Base-by-base conservation (phyloP, 306 rosid species). In the Gastrolobium villosum region DNA sequence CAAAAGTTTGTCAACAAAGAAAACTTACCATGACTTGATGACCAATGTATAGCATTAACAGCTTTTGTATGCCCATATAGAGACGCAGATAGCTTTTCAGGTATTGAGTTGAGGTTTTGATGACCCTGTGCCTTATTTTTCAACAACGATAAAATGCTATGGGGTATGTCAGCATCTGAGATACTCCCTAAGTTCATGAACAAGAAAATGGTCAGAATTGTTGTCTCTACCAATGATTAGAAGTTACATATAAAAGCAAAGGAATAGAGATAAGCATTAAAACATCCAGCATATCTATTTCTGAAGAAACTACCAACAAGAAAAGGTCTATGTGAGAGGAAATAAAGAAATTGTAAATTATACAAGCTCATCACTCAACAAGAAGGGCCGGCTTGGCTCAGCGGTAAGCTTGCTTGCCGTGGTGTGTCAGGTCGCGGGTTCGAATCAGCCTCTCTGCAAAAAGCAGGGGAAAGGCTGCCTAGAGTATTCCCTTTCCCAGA, bases 11-110 rank as follows among this genome's bases (percentile, higher is more conserved):
- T 66, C 13, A 76, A 56, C 20, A 44, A 56, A 56, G 62, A 79
- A 72, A 79, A 62, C 79, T 78, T 79, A 95, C 98, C 85, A 67
- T 93, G 87, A 77, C 81, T 85, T 35, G 93, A 85, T 5, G 97
- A 95, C 98, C 98, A 95, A 72, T 93, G 90, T 68, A 93, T 44
- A 36, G 93, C 89, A 85, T 79, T 93, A 72, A 87, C 94, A 50
- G 93, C 94, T 83, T 86, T 93, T 52, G 87, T 68, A 84, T 93
- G 97, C 35, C 87, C 83, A 55, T 31, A 50, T 1, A 93, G 85
- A 74, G 87, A 41, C 14, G 70, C 84, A 55, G 87, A 84, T 81
- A 88, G 76, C 79, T 66, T 86, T 49, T 90, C 89, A 46, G 90
- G 73, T 66, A 81, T 45, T 37, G 41, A 50, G 31, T 71, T 86